These are phyloP conservation scores for Nigrospora oryzae DNA, from an alignment of 2,329 filamentous ascomycete species.

Conservation along the genomic window DNA sequence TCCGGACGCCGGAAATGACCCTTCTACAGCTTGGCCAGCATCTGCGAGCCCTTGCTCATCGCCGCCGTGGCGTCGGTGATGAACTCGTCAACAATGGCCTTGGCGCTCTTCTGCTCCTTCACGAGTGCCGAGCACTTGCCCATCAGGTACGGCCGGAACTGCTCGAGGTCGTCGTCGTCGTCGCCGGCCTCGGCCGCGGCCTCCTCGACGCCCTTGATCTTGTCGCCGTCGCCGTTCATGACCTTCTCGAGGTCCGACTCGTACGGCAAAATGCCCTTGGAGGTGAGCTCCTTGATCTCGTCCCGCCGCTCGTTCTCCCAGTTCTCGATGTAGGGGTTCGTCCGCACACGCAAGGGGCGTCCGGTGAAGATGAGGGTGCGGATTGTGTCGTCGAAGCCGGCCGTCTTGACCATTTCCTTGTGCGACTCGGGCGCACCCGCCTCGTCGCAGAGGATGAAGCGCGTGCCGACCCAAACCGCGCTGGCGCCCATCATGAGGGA, in stretches of 20 bases:
- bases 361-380: constrained; percentile 98
- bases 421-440: constrained; percentile 88
- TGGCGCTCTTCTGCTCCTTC: constrained; percentile 85
- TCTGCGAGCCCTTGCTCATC: constrained; percentile 59
- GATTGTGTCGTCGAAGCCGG: constrained; percentile 90
- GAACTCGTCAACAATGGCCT: constrained; percentile 90
- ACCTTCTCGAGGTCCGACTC: constrained; percentile 90
- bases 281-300: constrained; percentile 88
- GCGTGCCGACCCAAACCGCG: constrained; percentile 93
- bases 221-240: constrained; percentile 41
- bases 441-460: constrained; percentile 90
- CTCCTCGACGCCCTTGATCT: constrained; percentile 27
- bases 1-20: neutral
- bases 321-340: constrained; percentile 87
- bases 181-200: constrained; percentile 60
- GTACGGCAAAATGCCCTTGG: constrained; percentile 85
- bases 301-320: constrained; percentile 88
- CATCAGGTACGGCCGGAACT: constrained; percentile 52
- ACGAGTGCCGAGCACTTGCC: constrained; percentile 92
- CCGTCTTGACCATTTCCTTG: constrained; percentile 89
- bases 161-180: constrained; percentile 72
- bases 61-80: constrained; percentile 70
- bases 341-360: constrained; percentile 85
- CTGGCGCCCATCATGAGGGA: constrained; percentile 86
- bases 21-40: constrained; percentile 61